Evolutionary conservation across 129 eudicot genomes (phyloP).

Genomic region (Flaveria robusta): DNA sequence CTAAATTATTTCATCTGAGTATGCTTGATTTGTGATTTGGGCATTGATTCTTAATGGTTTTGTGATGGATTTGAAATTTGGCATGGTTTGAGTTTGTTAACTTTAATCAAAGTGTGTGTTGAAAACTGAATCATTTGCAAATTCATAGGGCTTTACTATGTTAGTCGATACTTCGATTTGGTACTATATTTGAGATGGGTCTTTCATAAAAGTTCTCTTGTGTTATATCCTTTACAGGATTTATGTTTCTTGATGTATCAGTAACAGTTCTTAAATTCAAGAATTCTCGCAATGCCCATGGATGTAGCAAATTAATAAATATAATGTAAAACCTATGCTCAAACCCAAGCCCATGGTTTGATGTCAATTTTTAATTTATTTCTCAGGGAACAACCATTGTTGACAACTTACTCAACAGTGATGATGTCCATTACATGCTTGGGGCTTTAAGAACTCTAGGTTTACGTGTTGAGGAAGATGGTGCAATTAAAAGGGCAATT

Average conservation of each 20-base stretch:
- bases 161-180: not conserved
- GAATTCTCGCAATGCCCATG: not conserved
- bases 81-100: not conserved
- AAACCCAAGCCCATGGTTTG: constrained; percentile 5
- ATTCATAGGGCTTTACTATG: not conserved
- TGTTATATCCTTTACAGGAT: not conserved
- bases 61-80: not conserved
- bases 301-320: not conserved
- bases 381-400: constrained; percentile 88
- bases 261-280: not conserved
- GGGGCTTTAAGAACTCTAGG: constrained; percentile 92
- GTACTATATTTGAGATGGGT: constrained; percentile 5
- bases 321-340: not conserved
- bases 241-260: constrained; percentile 19
- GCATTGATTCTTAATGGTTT: not conserved
- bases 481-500: constrained; percentile 62
- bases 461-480: constrained; percentile 79
- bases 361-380: constrained; percentile 2
- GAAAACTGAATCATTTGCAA: not conserved
- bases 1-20: not conserved
- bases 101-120: not conserved
- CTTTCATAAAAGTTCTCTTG: not conserved
- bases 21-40: not conserved
- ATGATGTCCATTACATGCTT: constrained; percentile 93
- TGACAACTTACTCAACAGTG: constrained; percentile 90